Conservation (phyloP, 441 rosid species). For the Euphorbia corollata region DNA sequence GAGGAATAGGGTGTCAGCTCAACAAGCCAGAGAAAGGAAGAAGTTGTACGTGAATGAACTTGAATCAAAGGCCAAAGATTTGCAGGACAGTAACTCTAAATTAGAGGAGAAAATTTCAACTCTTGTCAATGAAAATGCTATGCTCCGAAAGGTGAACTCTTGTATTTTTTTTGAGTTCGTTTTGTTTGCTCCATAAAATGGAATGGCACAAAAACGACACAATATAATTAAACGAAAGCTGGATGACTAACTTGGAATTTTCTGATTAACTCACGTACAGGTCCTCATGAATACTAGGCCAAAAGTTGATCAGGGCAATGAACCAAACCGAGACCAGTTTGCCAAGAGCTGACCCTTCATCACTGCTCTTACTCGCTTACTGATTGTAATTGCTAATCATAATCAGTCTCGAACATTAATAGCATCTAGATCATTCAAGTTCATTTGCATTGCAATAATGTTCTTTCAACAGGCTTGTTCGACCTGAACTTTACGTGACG, state of each 20-base stretch:
- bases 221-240: too few relatives aligned
- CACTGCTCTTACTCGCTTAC: background rate
- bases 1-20: constrained; percentile 75
- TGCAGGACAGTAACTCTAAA: constrained; percentile 46
- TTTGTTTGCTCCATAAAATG: too few relatives aligned
- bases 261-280: background rate
- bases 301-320: constrained; percentile 8
- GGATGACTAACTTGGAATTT: background rate
- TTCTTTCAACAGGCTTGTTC: background rate
- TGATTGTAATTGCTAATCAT: too few relatives aligned
- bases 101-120: constrained; percentile 65
- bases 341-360: background rate
- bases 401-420: too few relatives aligned
- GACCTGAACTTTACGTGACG: too few relatives aligned
- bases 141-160: constrained; percentile 54
- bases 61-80: constrained; percentile 45
- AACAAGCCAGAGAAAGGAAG: constrained; percentile 79
- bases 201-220: too few relatives aligned
- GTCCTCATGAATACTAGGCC: constrained; percentile 21
- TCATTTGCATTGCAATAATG: background rate
- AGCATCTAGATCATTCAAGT: too few relatives aligned
- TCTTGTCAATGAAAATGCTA: constrained; percentile 50
- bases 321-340: constrained; percentile 5
- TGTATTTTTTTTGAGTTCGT: background rate
- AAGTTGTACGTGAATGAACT: constrained; percentile 57